phyloP scores from a whole-genome alignment of 306 rosid genomes.

The Vicia faba region DNA sequence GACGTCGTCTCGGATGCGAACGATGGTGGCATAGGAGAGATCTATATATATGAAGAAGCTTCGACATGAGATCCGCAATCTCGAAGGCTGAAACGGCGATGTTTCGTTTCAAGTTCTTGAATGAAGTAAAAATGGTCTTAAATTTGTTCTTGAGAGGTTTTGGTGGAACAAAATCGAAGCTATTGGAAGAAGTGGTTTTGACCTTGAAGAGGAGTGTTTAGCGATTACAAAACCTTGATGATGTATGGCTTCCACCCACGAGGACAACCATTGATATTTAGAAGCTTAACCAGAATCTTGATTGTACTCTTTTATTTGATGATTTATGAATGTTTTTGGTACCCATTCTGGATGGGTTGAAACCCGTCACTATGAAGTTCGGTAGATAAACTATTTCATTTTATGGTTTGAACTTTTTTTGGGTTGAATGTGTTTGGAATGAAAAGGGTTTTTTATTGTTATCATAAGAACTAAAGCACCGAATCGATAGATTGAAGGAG shows the following conservation, averaged over 20 bases:
- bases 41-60: constrained; percentile 81
- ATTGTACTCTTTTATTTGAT: constrained; percentile 50
- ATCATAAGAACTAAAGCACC: too few relatives aligned
- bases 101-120: constrained; percentile 41
- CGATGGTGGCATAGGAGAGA: constrained; percentile 59
- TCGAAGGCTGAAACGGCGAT: constrained; percentile 83
- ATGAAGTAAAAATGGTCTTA: constrained; percentile 43
- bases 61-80: constrained; percentile 75
- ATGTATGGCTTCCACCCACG: constrained; percentile 96
- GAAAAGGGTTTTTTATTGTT: not conserved
- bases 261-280: constrained; percentile 84
- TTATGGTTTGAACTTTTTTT: not conserved
- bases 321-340: constrained; percentile 48
- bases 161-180: constrained; percentile 55
- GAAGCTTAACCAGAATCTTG: constrained; percentile 73
- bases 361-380: constrained; percentile 31
- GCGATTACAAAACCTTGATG: constrained; percentile 96
- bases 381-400: constrained; percentile 36
- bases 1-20: constrained; percentile 73
- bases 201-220: constrained; percentile 58
- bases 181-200: constrained; percentile 62
- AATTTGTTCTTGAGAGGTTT: constrained; percentile 48
- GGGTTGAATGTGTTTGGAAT: not conserved
- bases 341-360: constrained; percentile 37
- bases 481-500: too few relatives aligned